These are phyloP conservation scores for Fusarium metavorans DNA, from an alignment of 2,329 filamentous ascomycete genomes.

Conservation along the genomic window DNA sequence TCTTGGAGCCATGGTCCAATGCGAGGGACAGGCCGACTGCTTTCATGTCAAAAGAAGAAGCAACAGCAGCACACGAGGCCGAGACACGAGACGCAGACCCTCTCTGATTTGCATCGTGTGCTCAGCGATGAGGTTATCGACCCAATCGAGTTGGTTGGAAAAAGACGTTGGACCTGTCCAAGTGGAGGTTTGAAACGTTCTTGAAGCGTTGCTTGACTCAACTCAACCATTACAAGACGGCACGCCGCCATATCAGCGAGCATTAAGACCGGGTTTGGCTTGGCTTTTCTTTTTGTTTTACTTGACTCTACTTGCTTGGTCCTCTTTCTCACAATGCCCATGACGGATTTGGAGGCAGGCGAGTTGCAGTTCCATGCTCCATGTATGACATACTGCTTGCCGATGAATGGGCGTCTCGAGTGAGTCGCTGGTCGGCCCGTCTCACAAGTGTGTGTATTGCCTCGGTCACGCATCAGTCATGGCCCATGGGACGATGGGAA, in stretches of 20 bases:
- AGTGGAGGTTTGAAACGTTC: slow-evolving; percentile 29
- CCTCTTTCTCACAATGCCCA: not conserved
- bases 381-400: not conserved
- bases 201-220: slow-evolving; percentile 22
- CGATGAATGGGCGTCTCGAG: slow-evolving; percentile 10
- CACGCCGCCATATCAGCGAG: not conserved
- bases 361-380: not conserved
- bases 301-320: not conserved
- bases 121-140: slow-evolving; percentile 16
- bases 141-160: slow-evolving; percentile 18
- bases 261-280: not conserved
- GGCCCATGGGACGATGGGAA: not conserved
- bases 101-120: slow-evolving; percentile 20
- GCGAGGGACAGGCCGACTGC: slow-evolving; percentile 11
- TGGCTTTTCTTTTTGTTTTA: not conserved
- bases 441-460: not conserved
- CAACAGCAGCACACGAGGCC: slow-evolving; percentile 14
- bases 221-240: not conserved
- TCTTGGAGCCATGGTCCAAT: slow-evolving; percentile 11
- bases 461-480: not conserved
- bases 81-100: slow-evolving; percentile 31
- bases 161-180: slow-evolving; percentile 23
- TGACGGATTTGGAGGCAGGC: not conserved
- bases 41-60: not conserved
- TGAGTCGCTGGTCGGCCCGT: slow-evolving; percentile 13